Evolutionary conservation across 2,329 filamentous ascomycete genomes (phyloP).

Genomic region (Cyphellophora europaea): DNA sequence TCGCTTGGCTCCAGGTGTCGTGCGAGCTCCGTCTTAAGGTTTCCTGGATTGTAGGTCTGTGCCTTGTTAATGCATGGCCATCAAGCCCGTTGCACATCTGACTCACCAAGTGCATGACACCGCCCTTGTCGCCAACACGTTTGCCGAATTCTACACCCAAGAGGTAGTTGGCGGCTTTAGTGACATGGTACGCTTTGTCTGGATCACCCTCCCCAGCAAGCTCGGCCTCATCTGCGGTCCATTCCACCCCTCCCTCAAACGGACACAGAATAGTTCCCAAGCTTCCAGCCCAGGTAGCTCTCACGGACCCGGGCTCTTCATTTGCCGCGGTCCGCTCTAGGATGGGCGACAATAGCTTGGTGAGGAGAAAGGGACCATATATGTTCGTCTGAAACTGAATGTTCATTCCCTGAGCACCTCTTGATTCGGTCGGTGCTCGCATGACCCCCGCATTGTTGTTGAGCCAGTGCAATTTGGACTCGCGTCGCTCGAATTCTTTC

Average conservation of each 20-base stretch:
- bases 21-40: slow-evolving; percentile 22
- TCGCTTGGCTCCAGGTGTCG: slow-evolving; percentile 22
- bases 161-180: slow-evolving; percentile 7
- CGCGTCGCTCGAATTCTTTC: slow-evolving; percentile 25
- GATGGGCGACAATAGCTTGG: slow-evolving; percentile 25
- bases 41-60: slow-evolving; percentile 31
- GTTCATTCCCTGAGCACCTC: slow-evolving; percentile 26
- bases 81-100: no score
- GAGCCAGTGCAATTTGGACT: slow-evolving; percentile 30
- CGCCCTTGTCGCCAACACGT: slow-evolving; percentile 18
- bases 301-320: slow-evolving; percentile 16
- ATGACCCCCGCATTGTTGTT: slow-evolving; percentile 27
- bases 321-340: slow-evolving; percentile 19
- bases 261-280: background rate
- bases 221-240: background rate
- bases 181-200: background rate
- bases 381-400: slow-evolving; percentile 28
- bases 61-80: background rate
- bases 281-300: slow-evolving; percentile 21
- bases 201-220: background rate
- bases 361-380: slow-evolving; percentile 28
- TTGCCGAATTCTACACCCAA: slow-evolving; percentile 12
- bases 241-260: background rate
- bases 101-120: slow-evolving; percentile 10
- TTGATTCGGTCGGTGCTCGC: slow-evolving; percentile 23